These are phyloP conservation scores for Pseudopithomyces maydicus DNA, from an alignment of 2,329 filamentous ascomycete genomes.

Conservation along the genomic window DNA sequence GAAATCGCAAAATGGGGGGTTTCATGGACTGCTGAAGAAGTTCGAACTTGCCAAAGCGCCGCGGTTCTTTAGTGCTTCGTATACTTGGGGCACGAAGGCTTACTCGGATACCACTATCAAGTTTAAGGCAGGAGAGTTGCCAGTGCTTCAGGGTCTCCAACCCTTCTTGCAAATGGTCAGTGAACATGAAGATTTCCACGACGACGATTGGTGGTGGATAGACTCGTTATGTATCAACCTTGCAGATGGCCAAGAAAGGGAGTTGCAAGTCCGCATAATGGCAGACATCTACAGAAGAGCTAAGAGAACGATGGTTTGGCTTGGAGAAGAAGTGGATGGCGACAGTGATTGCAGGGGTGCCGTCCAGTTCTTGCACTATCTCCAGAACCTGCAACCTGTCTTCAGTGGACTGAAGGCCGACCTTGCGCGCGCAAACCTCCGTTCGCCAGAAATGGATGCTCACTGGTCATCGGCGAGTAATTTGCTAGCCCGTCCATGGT, in stretches of 20 bases:
- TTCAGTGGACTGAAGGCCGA: constrained; percentile 21
- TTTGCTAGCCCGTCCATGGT: constrained; percentile 34
- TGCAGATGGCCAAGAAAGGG: constrained; percentile 27
- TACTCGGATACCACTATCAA: constrained; percentile 15
- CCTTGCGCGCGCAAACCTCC: constrained; percentile 20
- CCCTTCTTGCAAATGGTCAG: constrained; percentile 32
- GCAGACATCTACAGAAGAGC: constrained; percentile 34
- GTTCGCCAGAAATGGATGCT: constrained; percentile 18
- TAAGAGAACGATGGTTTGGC: constrained; percentile 30
- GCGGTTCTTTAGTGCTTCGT: constrained; percentile 34
- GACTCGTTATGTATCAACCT: constrained; percentile 39
- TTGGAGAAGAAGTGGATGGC: constrained; percentile 25
- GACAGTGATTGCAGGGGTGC: constrained; percentile 30
- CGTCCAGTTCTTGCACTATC: constrained; percentile 28
- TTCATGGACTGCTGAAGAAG: constrained; percentile 23
- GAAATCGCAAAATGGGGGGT: constrained; percentile 11
- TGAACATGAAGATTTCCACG: constrained; percentile 23
- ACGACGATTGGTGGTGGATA: constrained; percentile 38
- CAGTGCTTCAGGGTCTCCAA: constrained; percentile 24
- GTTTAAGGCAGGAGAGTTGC: constrained; percentile 20
- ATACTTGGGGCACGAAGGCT: constrained; percentile 31
- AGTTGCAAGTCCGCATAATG: constrained; percentile 40
- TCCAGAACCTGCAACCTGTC: constrained; percentile 22
- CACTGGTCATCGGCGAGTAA: constrained; percentile 28
- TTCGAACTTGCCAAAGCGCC: constrained; percentile 31